phyloP scores from a whole-genome alignment of 2,329 filamentous ascomycete genomes.

The Zymoseptoria ardabiliae region DNA sequence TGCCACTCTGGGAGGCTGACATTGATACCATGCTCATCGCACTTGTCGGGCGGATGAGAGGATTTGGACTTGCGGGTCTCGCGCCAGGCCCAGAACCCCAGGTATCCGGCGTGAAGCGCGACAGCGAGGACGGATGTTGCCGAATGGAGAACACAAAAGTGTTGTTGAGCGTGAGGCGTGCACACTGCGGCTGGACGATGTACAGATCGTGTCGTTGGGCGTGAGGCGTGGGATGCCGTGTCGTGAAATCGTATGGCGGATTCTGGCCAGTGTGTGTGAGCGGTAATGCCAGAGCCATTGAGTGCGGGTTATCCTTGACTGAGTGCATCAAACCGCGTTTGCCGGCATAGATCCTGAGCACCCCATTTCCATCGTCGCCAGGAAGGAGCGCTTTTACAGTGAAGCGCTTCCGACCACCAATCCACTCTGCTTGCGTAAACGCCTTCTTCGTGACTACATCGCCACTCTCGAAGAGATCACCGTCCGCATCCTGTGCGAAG shows the following conservation, averaged over 20 bases:
- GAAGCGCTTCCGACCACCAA: slow-evolving; percentile 77
- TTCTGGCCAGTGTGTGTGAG: slow-evolving; percentile 88
- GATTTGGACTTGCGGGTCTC: slow-evolving; percentile 45
- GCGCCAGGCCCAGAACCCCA: slow-evolving; percentile 30
- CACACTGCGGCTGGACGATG: slow-evolving; percentile 90
- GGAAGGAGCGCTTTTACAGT: slow-evolving; percentile 89
- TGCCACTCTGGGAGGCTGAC: slow-evolving; percentile 43
- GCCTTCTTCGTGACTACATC: slow-evolving; percentile 80
- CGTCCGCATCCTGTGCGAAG: slow-evolving; percentile 75
- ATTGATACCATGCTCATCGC: slow-evolving; percentile 56
- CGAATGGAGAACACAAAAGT: slow-evolving; percentile 96
- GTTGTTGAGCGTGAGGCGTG: slow-evolving; percentile 82
- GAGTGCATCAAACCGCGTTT: slow-evolving; percentile 95
- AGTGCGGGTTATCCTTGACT: slow-evolving; percentile 91
- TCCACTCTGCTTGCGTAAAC: slow-evolving; percentile 87
- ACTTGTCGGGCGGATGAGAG: slow-evolving; percentile 48
- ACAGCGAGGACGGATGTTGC: slow-evolving; percentile 69
- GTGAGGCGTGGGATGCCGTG: slow-evolving; percentile 89
- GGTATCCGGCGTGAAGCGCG: slow-evolving; percentile 33
- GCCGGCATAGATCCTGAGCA: slow-evolving; percentile 86
- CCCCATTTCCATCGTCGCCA: slow-evolving; percentile 81
- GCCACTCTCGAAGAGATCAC: slow-evolving; percentile 87
- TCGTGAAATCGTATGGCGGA: slow-evolving; percentile 86
- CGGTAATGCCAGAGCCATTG: slow-evolving; percentile 81
- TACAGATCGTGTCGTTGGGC: slow-evolving; percentile 97